Evolutionary conservation across 805 yeast genomes (phyloP).

Genomic region (Starmerella riodocensis): DNA sequence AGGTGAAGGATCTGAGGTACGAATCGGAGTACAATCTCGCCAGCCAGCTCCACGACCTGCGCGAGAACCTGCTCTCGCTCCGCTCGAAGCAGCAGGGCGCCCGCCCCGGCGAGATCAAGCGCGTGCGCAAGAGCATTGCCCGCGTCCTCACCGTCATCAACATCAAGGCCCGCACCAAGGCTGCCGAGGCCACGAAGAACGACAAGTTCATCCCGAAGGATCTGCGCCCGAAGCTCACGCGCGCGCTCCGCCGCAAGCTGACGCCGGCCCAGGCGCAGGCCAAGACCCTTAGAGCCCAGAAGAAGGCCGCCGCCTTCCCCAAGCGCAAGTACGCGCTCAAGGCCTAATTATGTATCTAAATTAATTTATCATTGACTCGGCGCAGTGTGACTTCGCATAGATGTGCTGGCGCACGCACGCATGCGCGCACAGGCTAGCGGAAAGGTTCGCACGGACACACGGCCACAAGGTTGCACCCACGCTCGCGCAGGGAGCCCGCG

Average conservation of each 20-base stretch:
- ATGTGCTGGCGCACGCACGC: too few species aligned
- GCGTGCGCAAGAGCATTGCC: conserved; percentile 97
- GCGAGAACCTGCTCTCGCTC: conserved; percentile 90
- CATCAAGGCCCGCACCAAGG: conserved; percentile 90
- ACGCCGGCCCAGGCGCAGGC: conserved; percentile 72
- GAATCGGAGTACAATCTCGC: conserved; percentile 95
- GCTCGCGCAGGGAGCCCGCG: too few species aligned
- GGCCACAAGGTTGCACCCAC: too few species aligned
- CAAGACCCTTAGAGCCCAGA: conserved; percentile 78
- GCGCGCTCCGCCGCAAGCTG: conserved; percentile 97
- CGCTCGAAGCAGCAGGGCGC: conserved; percentile 68
- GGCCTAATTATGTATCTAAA: conserved; percentile 44
- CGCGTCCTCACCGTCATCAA: conserved; percentile 93
- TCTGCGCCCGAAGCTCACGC: conserved; percentile 98
- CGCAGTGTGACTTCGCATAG: too few species aligned
- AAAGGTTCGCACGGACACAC: too few species aligned
- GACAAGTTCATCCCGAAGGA: conserved; percentile 91
- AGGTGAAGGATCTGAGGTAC: conserved; percentile 92
- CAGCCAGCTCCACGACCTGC: conserved; percentile 84
- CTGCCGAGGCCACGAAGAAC: conserved; percentile 82
- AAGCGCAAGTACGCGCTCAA: conserved; percentile 96
- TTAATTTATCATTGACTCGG: conserved; percentile 10
- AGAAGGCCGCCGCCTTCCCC: conserved; percentile 93
- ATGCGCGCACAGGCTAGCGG: too few species aligned
- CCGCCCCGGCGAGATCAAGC: conserved; percentile 79